Evolutionary conservation across 345 rosid species (phyloP), one percentile per base, ranked within the genome.

Genomic region (Camelina laxa): DNA sequence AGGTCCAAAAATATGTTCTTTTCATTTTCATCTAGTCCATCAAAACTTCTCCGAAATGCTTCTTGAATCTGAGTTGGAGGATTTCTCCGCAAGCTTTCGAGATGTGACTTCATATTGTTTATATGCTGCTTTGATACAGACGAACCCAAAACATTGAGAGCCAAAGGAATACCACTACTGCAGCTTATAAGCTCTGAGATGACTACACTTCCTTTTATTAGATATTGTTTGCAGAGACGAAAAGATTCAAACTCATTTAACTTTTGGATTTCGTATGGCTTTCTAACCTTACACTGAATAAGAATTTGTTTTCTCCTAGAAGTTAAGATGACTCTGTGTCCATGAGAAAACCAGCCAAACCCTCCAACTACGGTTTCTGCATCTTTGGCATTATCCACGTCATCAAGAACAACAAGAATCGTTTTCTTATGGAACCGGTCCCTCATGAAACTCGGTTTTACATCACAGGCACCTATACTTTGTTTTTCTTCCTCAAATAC

Each of bases 1-100:
- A 82, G 41, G 47, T 82, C 80, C 53, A 82, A 76, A 33, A 79
- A 80, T 65, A 80, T 73, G 44, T 69, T 49, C 60, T 76, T 82
- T 12, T 38, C 79, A 4, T 74, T 72, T 11, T 59, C 64, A 17
- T 73, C 63, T 4, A 82, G 77, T 21, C 22, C 81, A 65, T 80
- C 79, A 76, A 65, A 80, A 15, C 83, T 80, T 57, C 73, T 79
- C 60, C 2, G 55, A 24, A 82, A 69, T 14, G 70, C 50, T 49
- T 77, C 39, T 0, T 62, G 65, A 59, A 82, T 69, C 65, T 80
- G 21, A 1, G 21, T 15, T 1, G 74, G 74, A 41, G 80, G 75
- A 44, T 61, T 35, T 76, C 0, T 21, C 22, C 59, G 38, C 44
- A 76, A 54, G 9, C 15, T 15, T 5, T 45, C 41, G 27, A 76